These are phyloP conservation scores for Nicotiana otophora DNA, from an alignment of 257 asterid species.

Conservation along the genomic window DNA sequence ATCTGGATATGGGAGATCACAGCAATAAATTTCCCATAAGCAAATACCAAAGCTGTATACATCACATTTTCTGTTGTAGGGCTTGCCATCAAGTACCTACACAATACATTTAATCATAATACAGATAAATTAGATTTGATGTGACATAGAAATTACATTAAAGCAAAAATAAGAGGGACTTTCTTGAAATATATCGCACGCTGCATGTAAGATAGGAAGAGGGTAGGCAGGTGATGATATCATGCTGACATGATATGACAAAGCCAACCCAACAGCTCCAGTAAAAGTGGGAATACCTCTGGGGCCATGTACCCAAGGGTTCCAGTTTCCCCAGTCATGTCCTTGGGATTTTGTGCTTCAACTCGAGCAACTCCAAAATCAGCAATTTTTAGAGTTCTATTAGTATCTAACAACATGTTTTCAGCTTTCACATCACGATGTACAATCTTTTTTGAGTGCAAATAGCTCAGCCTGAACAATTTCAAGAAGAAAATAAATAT, in stretches of 20 bases:
- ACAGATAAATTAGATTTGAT: neutral
- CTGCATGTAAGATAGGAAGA: too few species aligned
- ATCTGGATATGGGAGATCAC: constrained; percentile 81
- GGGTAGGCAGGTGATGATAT: too few species aligned
- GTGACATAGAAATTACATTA: neutral
- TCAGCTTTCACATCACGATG: constrained; percentile 96
- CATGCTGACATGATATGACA: too few species aligned
- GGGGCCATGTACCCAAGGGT: constrained; percentile 99
- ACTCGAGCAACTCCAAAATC: constrained; percentile 97
- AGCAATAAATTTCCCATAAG: constrained; percentile 91
- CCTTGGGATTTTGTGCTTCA: constrained; percentile 87
- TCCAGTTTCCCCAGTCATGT: constrained; percentile 98
- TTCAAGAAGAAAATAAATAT: neutral
- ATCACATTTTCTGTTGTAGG: constrained; percentile 90
- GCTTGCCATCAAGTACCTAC: constrained; percentile 92
- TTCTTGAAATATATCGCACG: too few species aligned
- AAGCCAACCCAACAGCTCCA: neutral
- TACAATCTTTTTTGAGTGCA: constrained; percentile 78
- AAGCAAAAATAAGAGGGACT: neutral
- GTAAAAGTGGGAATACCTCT: constrained; percentile 44
- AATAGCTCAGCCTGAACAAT: constrained; percentile 65
- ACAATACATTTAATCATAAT: neutral
- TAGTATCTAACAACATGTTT: constrained; percentile 68
- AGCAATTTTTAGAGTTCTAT: constrained; percentile 64
- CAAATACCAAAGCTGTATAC: constrained; percentile 92